Base-by-base conservation (phyloP, 768 basidiomycete genomes). In the Psilocybe sp. region DNA sequence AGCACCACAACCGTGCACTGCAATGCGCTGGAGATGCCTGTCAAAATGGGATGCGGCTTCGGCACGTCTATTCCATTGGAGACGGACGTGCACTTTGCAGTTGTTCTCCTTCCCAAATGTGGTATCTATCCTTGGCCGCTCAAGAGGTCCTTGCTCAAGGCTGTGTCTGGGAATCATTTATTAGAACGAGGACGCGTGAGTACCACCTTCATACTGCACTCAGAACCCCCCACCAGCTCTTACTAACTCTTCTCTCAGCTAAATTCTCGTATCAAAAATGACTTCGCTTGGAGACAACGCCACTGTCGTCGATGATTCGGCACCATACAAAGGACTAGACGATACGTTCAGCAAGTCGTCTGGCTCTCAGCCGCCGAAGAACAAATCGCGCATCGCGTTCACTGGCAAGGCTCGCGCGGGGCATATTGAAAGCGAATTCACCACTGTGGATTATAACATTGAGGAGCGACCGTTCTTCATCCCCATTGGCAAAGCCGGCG, bases 381-480 rank as follows among this genome's bases (percentile, higher is more conserved):
- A 14, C 45, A 48, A 20, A 19, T 33, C 9, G 45, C 19, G 43
- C 52, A 40, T 38, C 53, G 46, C 50, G 7, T 51, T 38, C 11
- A 50, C 41, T 20, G 57, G 57, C 44, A 51, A 52, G 20, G 18
- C 50, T 41, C 55, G 50, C 40, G 51, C 33, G 61, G 23, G 4
- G 23, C 23, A 28, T 28, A n/a, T n/a, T n/a, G 23, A 28, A 28
- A 43, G 33, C 46, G 69, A 73, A 37, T 81, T 84, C 49, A 75
- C 66, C 15, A 68, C 70, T 4, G 66, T 69, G 32, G 81, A 85
- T 44, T 79, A 80, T 53, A 66, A 68, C 20, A 55, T 80, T 5
- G 75, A 80, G 50, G 79, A 84, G 23, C 69, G 85, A 38, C 83
- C 84, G 0, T 91, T 89, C 72, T 85, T 89, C 56, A 74, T 92